phyloP scores from a whole-genome alignment of 2,329 filamentous ascomycete genomes.

The Aspergillus unguis region DNA sequence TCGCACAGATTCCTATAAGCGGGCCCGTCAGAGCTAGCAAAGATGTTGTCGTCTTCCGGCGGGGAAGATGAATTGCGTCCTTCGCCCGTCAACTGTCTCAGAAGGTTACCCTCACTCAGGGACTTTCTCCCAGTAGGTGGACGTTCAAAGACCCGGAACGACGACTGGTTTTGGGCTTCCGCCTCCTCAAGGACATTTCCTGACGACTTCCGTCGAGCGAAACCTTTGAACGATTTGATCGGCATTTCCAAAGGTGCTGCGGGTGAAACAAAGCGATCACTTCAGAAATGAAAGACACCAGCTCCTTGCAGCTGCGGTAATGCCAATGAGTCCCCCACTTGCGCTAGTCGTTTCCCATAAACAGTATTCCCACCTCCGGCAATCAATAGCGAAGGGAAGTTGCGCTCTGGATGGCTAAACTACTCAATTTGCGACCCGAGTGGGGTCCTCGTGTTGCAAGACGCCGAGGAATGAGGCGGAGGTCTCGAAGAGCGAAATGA shows the following conservation, averaged over 20 bases:
- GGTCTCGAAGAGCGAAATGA: slow-evolving; percentile 7
- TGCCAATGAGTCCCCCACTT: slow-evolving; percentile 7
- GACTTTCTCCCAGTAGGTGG: slow-evolving; percentile 44
- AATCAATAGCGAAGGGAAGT: slow-evolving; percentile 8
- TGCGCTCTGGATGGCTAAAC: slow-evolving; percentile 17
- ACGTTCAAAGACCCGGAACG: slow-evolving; percentile 56
- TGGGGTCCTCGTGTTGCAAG: slow-evolving; percentile 14
- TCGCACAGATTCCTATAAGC: slow-evolving; percentile 39
- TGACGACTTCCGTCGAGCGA: slow-evolving; percentile 54
- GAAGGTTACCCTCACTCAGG: slow-evolving; percentile 39
- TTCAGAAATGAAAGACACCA: slow-evolving; percentile 14
- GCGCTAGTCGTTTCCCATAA: slow-evolving; percentile 19
- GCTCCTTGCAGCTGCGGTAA: slow-evolving; percentile 10
- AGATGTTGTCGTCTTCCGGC: slow-evolving; percentile 40
- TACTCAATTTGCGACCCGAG: slow-evolving; percentile 15
- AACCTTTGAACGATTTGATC: slow-evolving; percentile 55
- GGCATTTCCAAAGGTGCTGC: slow-evolving; percentile 41
- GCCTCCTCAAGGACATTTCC: slow-evolving; percentile 52
- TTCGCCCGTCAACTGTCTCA: slow-evolving; percentile 33
- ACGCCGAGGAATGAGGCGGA: slow-evolving; percentile 14
- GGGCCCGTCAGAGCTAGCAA: slow-evolving; percentile 33
- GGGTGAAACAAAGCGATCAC: slow-evolving; percentile 14
- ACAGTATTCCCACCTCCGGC: slow-evolving; percentile 7
- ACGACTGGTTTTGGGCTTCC: slow-evolving; percentile 40
- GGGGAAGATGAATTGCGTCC: slow-evolving; percentile 35